These are phyloP conservation scores for Acidiella bohemica DNA, from an alignment of 495 filamentous ascomycete genomes.

Conservation along the genomic window DNA sequence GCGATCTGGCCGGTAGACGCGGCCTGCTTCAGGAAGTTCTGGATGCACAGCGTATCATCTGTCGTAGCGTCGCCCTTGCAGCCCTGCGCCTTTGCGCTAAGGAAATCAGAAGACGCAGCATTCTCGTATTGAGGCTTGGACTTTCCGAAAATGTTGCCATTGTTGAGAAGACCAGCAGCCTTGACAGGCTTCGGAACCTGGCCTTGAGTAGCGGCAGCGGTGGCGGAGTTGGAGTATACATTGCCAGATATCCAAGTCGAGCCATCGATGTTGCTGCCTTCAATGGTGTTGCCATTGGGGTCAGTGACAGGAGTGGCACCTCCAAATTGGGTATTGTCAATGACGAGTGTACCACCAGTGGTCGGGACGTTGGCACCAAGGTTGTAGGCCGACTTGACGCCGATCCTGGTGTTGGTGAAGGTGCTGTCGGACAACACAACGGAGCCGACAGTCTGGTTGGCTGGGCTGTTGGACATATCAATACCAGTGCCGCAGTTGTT, in stretches of 20 bases:
- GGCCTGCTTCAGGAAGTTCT: conserved; percentile 26
- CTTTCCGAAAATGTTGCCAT: conserved; percentile 46
- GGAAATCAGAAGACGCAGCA: conserved; percentile 38
- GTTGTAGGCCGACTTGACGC: conserved; percentile 19
- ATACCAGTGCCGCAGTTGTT: conserved; percentile 44
- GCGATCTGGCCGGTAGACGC: conserved; percentile 35
- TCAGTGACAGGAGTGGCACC: conserved; percentile 43
- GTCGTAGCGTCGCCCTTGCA: conserved; percentile 58
- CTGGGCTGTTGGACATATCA: conserved; percentile 42
- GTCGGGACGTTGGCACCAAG: conserved; percentile 26
- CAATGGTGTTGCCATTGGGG: conserved; percentile 36
- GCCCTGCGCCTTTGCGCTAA: conserved; percentile 43
- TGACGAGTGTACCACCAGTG: conserved; percentile 40
- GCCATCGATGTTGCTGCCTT: conserved; percentile 43
- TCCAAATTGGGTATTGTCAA: conserved; percentile 55
- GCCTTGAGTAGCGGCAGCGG: conserved; percentile 23
- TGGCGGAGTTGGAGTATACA: conserved; percentile 34
- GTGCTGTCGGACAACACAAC: conserved; percentile 29
- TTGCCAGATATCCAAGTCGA: conserved; percentile 42
- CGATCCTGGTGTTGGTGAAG: conserved; percentile 26
- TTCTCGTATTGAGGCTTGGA: conserved; percentile 55
- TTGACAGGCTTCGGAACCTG: conserved; percentile 22
- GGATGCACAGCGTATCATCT: conserved; percentile 48
- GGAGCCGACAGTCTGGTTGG: conserved; percentile 35
- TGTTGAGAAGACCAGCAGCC: conserved; percentile 30